A percentile compares a stretch with the other conserved stretches of the same genome.
Conservation (phyloP, 192 early-diverging fungal genomes). For the Linnemannia exigua region DNA sequence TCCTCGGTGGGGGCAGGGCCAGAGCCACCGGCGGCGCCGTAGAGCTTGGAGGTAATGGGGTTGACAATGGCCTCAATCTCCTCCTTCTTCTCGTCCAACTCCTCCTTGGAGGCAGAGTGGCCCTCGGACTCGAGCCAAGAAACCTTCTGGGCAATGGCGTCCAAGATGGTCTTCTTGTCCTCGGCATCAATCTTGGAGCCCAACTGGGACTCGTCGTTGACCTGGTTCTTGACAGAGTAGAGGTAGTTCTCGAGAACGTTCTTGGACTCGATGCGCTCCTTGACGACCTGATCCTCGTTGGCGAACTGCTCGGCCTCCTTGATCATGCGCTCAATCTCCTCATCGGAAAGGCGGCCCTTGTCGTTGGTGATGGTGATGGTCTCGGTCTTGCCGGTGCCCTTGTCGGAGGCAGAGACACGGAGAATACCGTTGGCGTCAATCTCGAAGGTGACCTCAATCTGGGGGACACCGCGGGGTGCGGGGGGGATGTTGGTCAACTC, state of each 20-base stretch:
- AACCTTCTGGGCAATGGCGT: conserved; percentile 78
- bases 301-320: conserved; percentile 94
- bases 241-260: conserved; percentile 94
- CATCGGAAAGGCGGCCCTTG: conserved; percentile 94
- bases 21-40: conserved; percentile 70
- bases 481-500: conserved; percentile 96
- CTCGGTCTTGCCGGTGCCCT: conserved; percentile 97
- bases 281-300: conserved; percentile 86
- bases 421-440: conserved; percentile 96
- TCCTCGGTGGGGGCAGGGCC: conserved; percentile 73
- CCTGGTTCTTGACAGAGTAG: conserved; percentile 90
- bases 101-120: conserved; percentile 92
- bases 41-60: conserved; percentile 95
- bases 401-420: conserved; percentile 93
- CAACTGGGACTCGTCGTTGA: conserved; percentile 86
- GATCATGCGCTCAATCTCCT: conserved; percentile 99
- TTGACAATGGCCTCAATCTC: conserved; percentile 95
- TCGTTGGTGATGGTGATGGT: conserved; percentile 98
- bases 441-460: conserved; percentile 98
- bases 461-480: conserved; percentile 95
- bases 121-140: conserved; percentile 89
- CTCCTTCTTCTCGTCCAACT: conserved; percentile 96
- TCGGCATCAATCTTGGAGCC: conserved; percentile 89
- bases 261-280: conserved; percentile 92
- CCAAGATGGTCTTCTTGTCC: conserved; percentile 91